Evolutionary conservation across 192 early-diverging fungal species (phyloP).

Genomic region (Gorgonomyces haynaldii): DNA sequence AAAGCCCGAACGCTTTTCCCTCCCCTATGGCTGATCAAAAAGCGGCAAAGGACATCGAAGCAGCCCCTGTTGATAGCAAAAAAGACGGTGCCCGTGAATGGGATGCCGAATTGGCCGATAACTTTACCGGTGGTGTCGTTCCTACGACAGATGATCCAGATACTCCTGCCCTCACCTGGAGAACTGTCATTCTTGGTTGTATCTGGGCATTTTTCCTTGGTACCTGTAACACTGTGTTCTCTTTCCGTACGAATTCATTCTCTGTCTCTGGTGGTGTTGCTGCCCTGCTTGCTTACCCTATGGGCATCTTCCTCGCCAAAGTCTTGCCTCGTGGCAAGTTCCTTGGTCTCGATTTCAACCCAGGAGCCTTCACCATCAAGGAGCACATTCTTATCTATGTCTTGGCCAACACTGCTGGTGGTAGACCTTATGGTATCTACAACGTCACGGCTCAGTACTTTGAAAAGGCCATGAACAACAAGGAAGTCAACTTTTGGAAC

Average conservation of each 20-base stretch:
- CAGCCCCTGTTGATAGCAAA: too few species aligned
- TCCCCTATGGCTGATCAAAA: too few species aligned
- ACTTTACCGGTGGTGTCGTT: slow-evolving; percentile 8
- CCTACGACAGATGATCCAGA: slow-evolving; percentile 1
- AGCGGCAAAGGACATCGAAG: too few species aligned
- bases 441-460: slow-evolving; percentile 12
- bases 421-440: slow-evolving; percentile 7
- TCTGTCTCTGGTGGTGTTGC: slow-evolving; percentile 22
- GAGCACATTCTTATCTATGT: slow-evolving; percentile 53
- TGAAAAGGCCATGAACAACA: slow-evolving; percentile 1
- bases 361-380: slow-evolving; percentile 55
- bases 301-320: slow-evolving; percentile 50
- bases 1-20: too few species aligned
- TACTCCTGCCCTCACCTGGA: slow-evolving; percentile 7
- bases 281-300: slow-evolving; percentile 58
- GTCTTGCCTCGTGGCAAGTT: slow-evolving; percentile 47
- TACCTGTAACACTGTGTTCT: slow-evolving; percentile 4
- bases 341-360: slow-evolving; percentile 32
- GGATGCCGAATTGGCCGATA: background rate
- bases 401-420: slow-evolving; percentile 31
- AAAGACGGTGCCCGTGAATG: too few species aligned
- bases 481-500: background rate
- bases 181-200: slow-evolving; percentile 12
- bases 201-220: slow-evolving; percentile 10
- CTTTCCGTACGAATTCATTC: slow-evolving; percentile 15